Percentiles rank a stretch among this genome's conserved stretches.
Conservation (phyloP, 768 basidiomycete species). For the Cystofilobasidium capitatum region DNA sequence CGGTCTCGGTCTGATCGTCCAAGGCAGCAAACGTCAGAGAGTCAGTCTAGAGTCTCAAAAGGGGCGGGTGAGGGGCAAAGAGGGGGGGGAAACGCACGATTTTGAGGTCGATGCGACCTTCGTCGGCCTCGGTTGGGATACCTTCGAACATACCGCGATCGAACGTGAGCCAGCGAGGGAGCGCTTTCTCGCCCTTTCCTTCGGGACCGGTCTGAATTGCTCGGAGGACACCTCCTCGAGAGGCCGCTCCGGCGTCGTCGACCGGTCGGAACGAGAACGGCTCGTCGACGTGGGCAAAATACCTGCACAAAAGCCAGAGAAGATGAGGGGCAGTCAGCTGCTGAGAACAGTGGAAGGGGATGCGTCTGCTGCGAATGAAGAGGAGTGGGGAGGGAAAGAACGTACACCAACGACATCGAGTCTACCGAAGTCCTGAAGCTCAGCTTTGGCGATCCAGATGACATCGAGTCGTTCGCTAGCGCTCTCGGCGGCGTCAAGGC, state of each 20-base stretch:
- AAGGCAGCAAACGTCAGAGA: too few species aligned
- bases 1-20: neutral
- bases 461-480: neutral
- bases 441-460: too few species aligned
- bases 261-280: neutral
- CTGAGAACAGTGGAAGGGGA: too few species aligned
- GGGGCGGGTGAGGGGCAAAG: neutral
- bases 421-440: too few species aligned
- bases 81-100: neutral
- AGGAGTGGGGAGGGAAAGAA: too few species aligned
- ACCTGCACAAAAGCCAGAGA: too few species aligned
- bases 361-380: too few species aligned
- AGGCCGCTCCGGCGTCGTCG: neutral
- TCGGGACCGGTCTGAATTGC: neutral
- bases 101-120: slow-evolving; percentile 3
- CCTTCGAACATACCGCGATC: neutral
- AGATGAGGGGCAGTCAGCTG: too few species aligned
- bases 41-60: too few species aligned
- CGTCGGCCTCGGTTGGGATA: neutral
- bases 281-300: neutral
- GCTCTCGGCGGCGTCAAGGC: neutral
- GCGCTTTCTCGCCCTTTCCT: neutral
- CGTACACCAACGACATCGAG: too few species aligned
- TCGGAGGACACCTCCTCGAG: neutral
- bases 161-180: neutral